These are phyloP conservation scores for Paramyrothecium roridum DNA, from an alignment of 2,329 filamentous ascomycete species.

Conservation along the genomic window DNA sequence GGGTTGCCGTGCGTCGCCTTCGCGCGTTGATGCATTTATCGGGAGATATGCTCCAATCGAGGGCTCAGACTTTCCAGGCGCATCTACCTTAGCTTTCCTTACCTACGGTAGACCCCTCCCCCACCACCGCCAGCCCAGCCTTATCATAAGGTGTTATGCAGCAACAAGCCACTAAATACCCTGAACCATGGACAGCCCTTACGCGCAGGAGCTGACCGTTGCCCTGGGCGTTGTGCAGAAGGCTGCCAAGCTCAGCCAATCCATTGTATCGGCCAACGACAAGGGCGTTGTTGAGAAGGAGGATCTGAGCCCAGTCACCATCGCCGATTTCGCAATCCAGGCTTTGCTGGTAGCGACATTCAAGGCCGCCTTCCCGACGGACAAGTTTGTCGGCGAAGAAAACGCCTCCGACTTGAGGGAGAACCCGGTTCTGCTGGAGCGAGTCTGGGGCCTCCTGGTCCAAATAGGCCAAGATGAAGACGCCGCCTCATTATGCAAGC, in stretches of 20 bases:
- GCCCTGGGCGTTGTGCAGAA: slow-evolving; percentile 39
- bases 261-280: slow-evolving; percentile 42
- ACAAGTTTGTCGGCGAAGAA: slow-evolving; percentile 55
- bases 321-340: slow-evolving; percentile 59
- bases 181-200: slow-evolving; percentile 37
- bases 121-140: neutral
- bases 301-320: slow-evolving; percentile 54
- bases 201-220: slow-evolving; percentile 37
- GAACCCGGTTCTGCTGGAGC: slow-evolving; percentile 37
- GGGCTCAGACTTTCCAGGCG: slow-evolving; percentile 2
- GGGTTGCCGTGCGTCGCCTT: neutral
- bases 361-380: slow-evolving; percentile 45
- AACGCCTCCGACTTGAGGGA: slow-evolving; percentile 43
- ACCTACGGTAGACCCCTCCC: neutral
- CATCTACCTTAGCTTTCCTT: too few relatives aligned
- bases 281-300: slow-evolving; percentile 51
- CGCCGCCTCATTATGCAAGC: slow-evolving; percentile 17
- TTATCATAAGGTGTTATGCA: neutral
- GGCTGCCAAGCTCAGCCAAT: slow-evolving; percentile 47
- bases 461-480: slow-evolving; percentile 21
- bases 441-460: slow-evolving; percentile 45
- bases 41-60: slow-evolving; percentile 17
- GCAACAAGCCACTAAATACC: slow-evolving; percentile 6
- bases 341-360: slow-evolving; percentile 50
- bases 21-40: slow-evolving; percentile 18